Conservation (phyloP, 1,284 basidiomycete genomes). For the Trametes sp. region DNA sequence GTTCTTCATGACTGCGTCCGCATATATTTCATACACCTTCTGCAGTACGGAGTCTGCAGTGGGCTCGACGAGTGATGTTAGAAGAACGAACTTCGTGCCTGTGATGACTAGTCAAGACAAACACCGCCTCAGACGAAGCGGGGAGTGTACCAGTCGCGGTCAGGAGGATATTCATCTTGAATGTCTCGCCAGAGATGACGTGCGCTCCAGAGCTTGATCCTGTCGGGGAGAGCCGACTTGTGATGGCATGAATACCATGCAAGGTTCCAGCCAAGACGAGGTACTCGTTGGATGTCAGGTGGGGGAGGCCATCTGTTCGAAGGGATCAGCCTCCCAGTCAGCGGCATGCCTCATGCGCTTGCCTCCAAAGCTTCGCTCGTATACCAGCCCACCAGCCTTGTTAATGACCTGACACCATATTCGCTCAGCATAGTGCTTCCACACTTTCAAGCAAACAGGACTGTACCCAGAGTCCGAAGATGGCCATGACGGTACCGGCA, state of each 20-base stretch:
- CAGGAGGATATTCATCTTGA: constrained; percentile 89
- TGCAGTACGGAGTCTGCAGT: constrained; percentile 78
- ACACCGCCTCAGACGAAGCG: neutral
- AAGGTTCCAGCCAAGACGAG: constrained; percentile 96
- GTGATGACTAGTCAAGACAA: neutral
- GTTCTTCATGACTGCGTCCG: constrained; percentile 98
- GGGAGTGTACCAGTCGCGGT: constrained; percentile 86
- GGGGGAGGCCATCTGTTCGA: constrained; percentile 82
- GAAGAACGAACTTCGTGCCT: constrained; percentile 98
- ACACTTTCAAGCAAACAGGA: neutral
- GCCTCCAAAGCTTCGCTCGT: constrained; percentile 92
- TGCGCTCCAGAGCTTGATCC: constrained; percentile 88
- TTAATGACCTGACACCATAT: constrained; percentile 84
- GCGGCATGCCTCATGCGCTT: constrained; percentile 30
- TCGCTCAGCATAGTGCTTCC: neutral
- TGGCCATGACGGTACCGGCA: constrained; percentile 55
- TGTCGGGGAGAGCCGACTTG: constrained; percentile 87
- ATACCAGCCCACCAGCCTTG: constrained; percentile 97
- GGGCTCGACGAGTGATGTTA: constrained; percentile 82
- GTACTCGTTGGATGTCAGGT: constrained; percentile 94
- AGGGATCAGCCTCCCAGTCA: constrained; percentile 24
- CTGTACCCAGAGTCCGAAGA: constrained; percentile 83
- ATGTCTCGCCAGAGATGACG: constrained; percentile 93
- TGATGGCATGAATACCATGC: constrained; percentile 98
- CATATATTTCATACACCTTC: constrained; percentile 89